Evolutionary conservation across 2,329 filamentous ascomycete species (phyloP).

Genomic region (Aspergillus sp.): DNA sequence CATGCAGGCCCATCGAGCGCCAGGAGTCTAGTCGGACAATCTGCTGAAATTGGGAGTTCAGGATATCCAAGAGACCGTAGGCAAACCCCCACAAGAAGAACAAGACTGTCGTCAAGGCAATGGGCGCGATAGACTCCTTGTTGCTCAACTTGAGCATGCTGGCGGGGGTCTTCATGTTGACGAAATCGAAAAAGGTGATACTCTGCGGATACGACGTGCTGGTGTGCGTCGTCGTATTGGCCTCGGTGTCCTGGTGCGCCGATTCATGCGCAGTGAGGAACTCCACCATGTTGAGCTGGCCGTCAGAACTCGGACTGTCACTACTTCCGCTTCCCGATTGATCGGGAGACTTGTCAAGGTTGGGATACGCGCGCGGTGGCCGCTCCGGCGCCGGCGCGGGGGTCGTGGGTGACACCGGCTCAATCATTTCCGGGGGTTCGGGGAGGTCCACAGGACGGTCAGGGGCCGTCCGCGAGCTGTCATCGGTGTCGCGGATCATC

Average conservation of each 20-base stretch:
- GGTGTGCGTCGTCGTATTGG: conserved; percentile 41
- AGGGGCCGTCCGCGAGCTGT: conserved; percentile 19
- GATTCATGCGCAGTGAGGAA: conserved; percentile 53
- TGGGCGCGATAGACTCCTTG: conserved; percentile 56
- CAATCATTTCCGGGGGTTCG: conserved; percentile 3
- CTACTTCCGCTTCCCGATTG: conserved; percentile 16
- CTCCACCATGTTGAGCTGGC: conserved; percentile 45
- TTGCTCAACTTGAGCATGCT: conserved; percentile 59
- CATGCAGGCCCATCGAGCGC: conserved; percentile 51
- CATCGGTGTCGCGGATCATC: conserved; percentile 51
- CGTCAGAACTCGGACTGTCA: neutral
- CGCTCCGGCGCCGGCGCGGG: neutral
- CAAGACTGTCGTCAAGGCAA: conserved; percentile 68
- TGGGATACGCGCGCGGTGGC: conserved; percentile 9
- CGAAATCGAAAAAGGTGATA: conserved; percentile 61
- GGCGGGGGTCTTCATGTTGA: conserved; percentile 55
- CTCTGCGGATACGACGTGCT: conserved; percentile 29
- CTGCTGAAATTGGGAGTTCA: conserved; percentile 64
- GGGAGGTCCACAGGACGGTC: neutral
- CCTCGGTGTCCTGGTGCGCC: conserved; percentile 26
- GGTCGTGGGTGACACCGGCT: conserved; percentile 1
- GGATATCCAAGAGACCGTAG: conserved; percentile 78
- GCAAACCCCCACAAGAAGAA: conserved; percentile 91
- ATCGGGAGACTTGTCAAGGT: conserved; percentile 16
- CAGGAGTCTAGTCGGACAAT: conserved; percentile 42